phyloP scores from a whole-genome alignment of 2,329 filamentous ascomycete genomes.

The Sporothrix globosa region DNA sequence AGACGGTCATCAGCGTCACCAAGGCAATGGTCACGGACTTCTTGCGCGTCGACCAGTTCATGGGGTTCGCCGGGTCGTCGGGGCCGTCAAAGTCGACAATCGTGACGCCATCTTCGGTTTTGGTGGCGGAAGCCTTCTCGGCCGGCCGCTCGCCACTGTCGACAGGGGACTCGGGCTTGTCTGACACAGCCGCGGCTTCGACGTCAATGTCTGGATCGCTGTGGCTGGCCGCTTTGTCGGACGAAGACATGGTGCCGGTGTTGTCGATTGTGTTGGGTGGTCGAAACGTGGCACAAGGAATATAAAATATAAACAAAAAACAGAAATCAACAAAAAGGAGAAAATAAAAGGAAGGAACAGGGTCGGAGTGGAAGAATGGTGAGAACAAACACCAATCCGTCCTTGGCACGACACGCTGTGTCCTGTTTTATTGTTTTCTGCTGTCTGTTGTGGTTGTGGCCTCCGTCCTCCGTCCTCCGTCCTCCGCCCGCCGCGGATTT shows the following conservation, averaged over 20 bases:
- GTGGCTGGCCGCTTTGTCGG: not conserved
- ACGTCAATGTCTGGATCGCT: conserved; percentile 19
- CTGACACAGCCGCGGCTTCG: not conserved
- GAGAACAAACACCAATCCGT: not conserved
- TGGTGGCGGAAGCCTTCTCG: not conserved
- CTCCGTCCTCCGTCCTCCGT: not conserved
- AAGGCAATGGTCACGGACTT: conserved; percentile 24
- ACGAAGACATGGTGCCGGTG: not conserved
- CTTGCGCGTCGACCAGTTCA: conserved; percentile 28
- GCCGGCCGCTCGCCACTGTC: not conserved
- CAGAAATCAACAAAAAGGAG: no score
- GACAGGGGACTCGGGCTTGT: not conserved
- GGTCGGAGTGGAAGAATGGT: not conserved
- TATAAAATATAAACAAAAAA: not conserved
- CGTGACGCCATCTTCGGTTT: not conserved
- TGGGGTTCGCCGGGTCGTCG: conserved; percentile 29
- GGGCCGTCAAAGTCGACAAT: conserved; percentile 30
- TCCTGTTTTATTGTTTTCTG: not conserved
- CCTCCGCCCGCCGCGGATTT: not conserved
- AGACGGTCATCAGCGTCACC: not conserved
- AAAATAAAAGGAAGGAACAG: not conserved
- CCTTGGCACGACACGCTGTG: no score
- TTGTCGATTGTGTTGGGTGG: not conserved
- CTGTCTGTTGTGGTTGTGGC: not conserved
- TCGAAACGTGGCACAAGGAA: not conserved